Percentiles rank a stretch among this genome's conserved stretches.
Conservation (phyloP, 768 basidiomycete species). For the Lyophyllum atratum region DNA sequence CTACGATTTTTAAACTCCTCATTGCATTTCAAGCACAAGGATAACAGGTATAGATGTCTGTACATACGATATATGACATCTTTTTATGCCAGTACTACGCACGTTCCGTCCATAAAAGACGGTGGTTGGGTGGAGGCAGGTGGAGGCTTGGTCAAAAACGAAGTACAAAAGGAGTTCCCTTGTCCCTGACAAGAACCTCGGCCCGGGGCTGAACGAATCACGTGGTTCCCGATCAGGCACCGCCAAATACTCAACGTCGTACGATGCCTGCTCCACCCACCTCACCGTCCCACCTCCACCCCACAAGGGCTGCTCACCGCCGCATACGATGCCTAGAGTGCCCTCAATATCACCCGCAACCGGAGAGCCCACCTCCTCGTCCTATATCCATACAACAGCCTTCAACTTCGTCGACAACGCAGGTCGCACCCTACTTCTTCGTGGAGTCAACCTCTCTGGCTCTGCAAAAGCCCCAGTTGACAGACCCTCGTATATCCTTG, state of each 20-base stretch:
- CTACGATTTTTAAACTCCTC: no score
- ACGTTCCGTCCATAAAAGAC: no score
- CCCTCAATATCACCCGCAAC: constrained; percentile 63
- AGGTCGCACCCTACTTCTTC: constrained; percentile 78
- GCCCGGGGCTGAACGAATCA: not conserved
- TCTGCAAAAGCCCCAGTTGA: constrained; percentile 82
- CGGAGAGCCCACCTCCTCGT: constrained; percentile 42
- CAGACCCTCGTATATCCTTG: constrained; percentile 65
- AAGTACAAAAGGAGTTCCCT: no score
- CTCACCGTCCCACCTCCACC: not conserved
- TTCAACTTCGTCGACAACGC: constrained; percentile 73
- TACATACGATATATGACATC: no score
- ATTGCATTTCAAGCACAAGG: no score
- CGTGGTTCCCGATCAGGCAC: constrained; percentile 3
- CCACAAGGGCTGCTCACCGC: constrained; percentile 5
- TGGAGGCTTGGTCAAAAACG: no score
- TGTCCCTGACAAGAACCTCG: no score
- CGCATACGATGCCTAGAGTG: constrained; percentile 49
- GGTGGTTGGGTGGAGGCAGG: no score
- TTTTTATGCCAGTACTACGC: no score
- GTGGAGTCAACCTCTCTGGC: constrained; percentile 95
- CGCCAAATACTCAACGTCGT: not conserved
- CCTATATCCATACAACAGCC: constrained; percentile 66
- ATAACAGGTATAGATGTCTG: no score
- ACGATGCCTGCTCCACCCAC: not conserved